phyloP scores from a whole-genome alignment of 169 alveolate genomes.

The Eimeria zaria region DNA sequence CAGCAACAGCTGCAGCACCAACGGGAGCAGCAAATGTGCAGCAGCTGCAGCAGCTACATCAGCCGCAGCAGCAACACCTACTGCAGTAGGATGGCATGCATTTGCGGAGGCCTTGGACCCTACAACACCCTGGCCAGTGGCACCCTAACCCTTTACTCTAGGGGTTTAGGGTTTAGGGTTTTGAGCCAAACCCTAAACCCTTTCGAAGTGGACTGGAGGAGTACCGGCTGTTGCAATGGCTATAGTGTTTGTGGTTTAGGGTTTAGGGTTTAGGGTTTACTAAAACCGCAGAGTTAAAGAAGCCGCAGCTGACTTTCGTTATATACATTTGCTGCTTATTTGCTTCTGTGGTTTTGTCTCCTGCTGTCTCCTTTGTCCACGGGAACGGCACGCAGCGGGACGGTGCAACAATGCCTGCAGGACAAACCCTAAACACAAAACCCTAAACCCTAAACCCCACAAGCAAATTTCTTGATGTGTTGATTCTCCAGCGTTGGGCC shows the following conservation, averaged over 20 bases:
- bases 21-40: too few relatives aligned
- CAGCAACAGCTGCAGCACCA: too few relatives aligned
- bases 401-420: constrained; percentile 17
- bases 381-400: constrained; percentile 44
- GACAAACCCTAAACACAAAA: background rate
- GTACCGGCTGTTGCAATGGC: too few relatives aligned
- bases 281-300: constrained; percentile 2
- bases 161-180: too few relatives aligned
- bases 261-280: background rate
- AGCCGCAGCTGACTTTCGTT: background rate
- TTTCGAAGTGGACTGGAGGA: too few relatives aligned
- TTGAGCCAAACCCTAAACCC: background rate
- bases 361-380: background rate
- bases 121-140: background rate
- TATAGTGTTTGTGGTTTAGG: background rate
- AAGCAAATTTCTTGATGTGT: background rate
- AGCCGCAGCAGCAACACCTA: background rate
- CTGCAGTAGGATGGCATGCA: too few relatives aligned
- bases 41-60: background rate
- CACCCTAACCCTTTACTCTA: background rate
- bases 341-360: background rate
- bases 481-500: background rate
- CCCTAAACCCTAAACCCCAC: constrained; percentile 8
- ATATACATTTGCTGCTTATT: background rate
- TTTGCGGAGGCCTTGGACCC: background rate